Evolutionary conservation across 371 early-diverging fungal genomes (phyloP), one percentile per base, ranked within the genome.

Genomic region (Rhizopus delemar): DNA sequence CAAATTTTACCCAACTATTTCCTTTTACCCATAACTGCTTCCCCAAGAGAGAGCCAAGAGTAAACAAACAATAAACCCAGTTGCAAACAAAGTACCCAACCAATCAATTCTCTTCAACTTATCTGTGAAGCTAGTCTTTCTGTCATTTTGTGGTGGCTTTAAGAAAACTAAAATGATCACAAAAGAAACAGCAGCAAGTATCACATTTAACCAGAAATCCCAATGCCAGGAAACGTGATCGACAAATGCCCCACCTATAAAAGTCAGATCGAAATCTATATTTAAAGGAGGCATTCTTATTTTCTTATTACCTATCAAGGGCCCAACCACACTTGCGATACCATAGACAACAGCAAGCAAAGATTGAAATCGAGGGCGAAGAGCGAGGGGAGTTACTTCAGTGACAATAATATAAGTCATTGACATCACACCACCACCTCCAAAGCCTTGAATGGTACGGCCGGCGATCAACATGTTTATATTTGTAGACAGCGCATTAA

Each of bases 381-480:
- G 82, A 9, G 79, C 68, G 13, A 89, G 43, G 8, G 90, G 74
- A 0, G 69, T 64, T 32, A 94, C 70, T 54, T 95, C 96, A 2
- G 92, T 82, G 49, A 94, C 85, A 56, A 93, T 86, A 56, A 94
- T 89, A 54, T 89, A 80, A 15, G 83, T 80, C 71, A 86, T 71
- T 9, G 86, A 75, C 60, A 87, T 77, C 28, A 92, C 69, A 16
- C 88, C 83, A 13, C 86, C 90, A 52, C 87, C 89, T 38, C 90
- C 92, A 29, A 88, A 69, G 5, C 92, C 90, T 62, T 89, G 82
- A n/a, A 90, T 68, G 0, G 82, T 82, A 15, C 91, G 84, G 33
- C 87, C 86, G 16, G 84, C 77, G 51, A 91, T 86, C 52, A 91
- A 68, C 65, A 81, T 77, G 13, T 63, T 63, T 76, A 90, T 86